Conservation (phyloP, 164 flowering plant genomes). For the Vitis amurensis region DNA sequence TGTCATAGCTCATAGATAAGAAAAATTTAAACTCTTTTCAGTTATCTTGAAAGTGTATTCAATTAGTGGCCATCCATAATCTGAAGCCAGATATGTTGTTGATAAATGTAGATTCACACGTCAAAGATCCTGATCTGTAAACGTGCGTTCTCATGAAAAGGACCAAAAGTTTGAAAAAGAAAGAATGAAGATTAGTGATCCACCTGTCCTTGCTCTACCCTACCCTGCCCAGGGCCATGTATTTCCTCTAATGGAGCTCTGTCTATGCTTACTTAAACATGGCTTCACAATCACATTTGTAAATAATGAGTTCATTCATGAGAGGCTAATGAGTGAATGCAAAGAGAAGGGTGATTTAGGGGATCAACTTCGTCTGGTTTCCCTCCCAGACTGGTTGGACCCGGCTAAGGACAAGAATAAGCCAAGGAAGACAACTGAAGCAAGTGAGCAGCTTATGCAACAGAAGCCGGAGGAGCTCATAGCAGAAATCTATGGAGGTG, state of each 20-base stretch:
- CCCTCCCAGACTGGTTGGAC: constrained; percentile 40
- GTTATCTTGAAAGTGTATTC: no score
- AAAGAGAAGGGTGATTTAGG: neutral
- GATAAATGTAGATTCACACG: no score
- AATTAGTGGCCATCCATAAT: no score
- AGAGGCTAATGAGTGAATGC: constrained; percentile 17
- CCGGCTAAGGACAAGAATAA: constrained; percentile 26
- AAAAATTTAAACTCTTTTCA: no score
- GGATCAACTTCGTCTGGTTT: constrained; percentile 19
- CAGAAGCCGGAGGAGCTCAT: constrained; percentile 29
- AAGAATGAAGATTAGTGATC: constrained; percentile 10
- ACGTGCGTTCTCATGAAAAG: no score
- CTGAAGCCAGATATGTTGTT: no score
- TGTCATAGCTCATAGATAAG: no score
- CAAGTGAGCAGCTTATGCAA: constrained; percentile 17
- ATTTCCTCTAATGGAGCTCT: constrained; percentile 43
- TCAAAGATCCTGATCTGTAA: no score
- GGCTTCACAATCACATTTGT: constrained; percentile 37
- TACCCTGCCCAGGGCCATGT: constrained; percentile 54
- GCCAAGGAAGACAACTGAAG: constrained; percentile 12
- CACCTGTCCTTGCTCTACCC: constrained; percentile 40
- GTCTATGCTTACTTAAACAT: constrained; percentile 20
- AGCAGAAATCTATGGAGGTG: constrained; percentile 12
- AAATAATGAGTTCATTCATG: constrained; percentile 29
- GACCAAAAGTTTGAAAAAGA: no score